Base-by-base conservation (phyloP, 2,329 filamentous ascomycete species). In the Achaetomium macrosporum region DNA sequence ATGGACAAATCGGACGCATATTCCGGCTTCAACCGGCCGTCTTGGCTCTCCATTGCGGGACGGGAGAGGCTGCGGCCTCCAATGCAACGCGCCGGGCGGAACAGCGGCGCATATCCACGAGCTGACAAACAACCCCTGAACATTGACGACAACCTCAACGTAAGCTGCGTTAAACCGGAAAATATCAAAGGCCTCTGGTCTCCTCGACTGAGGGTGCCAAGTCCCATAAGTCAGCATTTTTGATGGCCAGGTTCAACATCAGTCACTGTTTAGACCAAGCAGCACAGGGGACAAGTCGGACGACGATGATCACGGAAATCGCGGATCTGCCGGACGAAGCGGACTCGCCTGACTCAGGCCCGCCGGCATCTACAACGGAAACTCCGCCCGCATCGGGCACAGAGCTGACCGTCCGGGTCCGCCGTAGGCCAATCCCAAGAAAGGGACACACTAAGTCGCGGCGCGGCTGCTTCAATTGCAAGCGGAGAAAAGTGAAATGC, bases 401-500 rank as follows among this genome's bases (percentile, higher is more conserved):
- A 11, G 43, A 41, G n/a, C 17, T 41, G 13, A 33, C 12, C 12
- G 33, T 50, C 39, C 16, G 12, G 1, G 4, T 29, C 15, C 61
- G 59, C n/a, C 63, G 62, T 25, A 54, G 43, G 25, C 64, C 64
- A 2, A 60, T 66, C 19, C 64, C 62, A 15, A 54, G 63, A 37
- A 65, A 63, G 46, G 64, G 64, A 43, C 71, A 73, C 61, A 70
- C 65, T 41, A 73, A 73, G 54, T 72, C 70, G 8, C 66, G 71
- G 3, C 61, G 64, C 7, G 71, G 71, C 9, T 73, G 71, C 53
- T 63, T 66, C 53, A 69, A 62, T 51, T 73, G 71, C 61, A 72
- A 73, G 55, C 61, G 59, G 9, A 58, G 71, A 13, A 77, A 73
- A 57, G 74, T 77, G 50, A 78, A 77, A 63, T 75, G 73, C 56